Percentiles rank a stretch among this genome's conserved stretches.
Conservation (phyloP, 2,329 filamentous ascomycete genomes). For the Aspergillus eucalypticola region DNA sequence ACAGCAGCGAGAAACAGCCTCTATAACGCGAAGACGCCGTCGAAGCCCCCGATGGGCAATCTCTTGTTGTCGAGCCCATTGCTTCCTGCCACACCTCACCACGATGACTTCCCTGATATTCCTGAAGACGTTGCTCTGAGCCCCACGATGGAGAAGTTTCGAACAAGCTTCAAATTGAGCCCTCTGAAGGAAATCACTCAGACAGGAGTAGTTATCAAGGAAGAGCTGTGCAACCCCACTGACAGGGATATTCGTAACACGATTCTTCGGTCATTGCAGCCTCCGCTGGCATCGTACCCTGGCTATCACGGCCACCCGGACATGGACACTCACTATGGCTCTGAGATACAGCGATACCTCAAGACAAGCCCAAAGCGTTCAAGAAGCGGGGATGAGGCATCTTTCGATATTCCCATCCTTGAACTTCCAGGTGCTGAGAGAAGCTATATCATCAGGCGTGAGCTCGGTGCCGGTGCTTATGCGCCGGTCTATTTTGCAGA, state of each 20-base stretch:
- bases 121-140: constrained; percentile 40
- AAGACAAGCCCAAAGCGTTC: constrained; percentile 61
- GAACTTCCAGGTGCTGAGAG: constrained; percentile 65
- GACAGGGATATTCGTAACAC: constrained; percentile 71
- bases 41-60: constrained; percentile 53
- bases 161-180: constrained; percentile 24
- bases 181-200: constrained; percentile 22
- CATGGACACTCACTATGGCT: constrained; percentile 64
- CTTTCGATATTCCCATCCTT: constrained; percentile 64
- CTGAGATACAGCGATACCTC: constrained; percentile 79
- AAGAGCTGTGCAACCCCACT: constrained; percentile 84
- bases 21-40: constrained; percentile 74
- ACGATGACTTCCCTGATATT: constrained; percentile 42
- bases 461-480: constrained; percentile 90
- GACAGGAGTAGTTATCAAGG: constrained; percentile 71
- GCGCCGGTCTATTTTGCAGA: constrained; percentile 93
- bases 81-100: constrained; percentile 61
- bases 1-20: constrained; percentile 58
- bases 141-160: constrained; percentile 40
- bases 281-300: constrained; percentile 70
- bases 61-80: constrained; percentile 69
- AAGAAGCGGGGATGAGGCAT: constrained; percentile 58
- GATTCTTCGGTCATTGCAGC: constrained; percentile 73
- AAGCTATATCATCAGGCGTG: constrained; percentile 75
- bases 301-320: constrained; percentile 76